phyloP scores from a whole-genome alignment of 116 monocot genomes.

The Thalassia testudinum region DNA sequence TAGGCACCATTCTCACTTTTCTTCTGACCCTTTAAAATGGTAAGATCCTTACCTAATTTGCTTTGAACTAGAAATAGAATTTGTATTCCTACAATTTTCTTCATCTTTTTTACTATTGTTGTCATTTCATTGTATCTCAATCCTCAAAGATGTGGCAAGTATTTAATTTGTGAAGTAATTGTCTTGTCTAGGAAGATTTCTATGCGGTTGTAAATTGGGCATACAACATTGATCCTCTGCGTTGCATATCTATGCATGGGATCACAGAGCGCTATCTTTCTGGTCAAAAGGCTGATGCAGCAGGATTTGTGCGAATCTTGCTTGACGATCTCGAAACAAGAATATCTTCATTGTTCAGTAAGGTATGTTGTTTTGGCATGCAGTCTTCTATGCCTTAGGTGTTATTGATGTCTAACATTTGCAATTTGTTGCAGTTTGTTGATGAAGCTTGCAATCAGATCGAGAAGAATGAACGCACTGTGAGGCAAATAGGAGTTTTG shows the following conservation, averaged over 20 bases:
- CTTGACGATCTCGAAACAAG: slow-evolving; percentile 78
- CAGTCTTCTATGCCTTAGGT: background rate
- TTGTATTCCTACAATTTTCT: too few species aligned
- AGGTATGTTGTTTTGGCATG: slow-evolving; percentile 7
- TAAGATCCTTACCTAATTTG: too few species aligned
- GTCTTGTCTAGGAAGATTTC: slow-evolving; percentile 89
- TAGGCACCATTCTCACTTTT: too few species aligned
- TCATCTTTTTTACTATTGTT: too few species aligned
- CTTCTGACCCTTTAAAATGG: too few species aligned
- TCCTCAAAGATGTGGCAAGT: too few species aligned
- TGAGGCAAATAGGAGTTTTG: slow-evolving; percentile 66
- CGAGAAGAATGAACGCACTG: slow-evolving; percentile 80
- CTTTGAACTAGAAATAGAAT: too few species aligned
- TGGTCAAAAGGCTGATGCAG: slow-evolving; percentile 98
- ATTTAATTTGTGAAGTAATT: too few species aligned
- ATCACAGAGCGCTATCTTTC: slow-evolving; percentile 97
- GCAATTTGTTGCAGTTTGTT: slow-evolving; percentile 55
- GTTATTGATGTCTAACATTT: background rate
- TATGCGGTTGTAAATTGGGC: slow-evolving; percentile 96
- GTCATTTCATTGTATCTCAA: too few species aligned
- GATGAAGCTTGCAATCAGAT: slow-evolving; percentile 97
- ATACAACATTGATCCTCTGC: slow-evolving; percentile 87
- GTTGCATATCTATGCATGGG: slow-evolving; percentile 98
- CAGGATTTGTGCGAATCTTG: slow-evolving; percentile 88
- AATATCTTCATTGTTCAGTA: slow-evolving; percentile 75